Evolutionary conservation across 140 eudicot genomes (phyloP).

Genomic region (Bidens hawaiensis): DNA sequence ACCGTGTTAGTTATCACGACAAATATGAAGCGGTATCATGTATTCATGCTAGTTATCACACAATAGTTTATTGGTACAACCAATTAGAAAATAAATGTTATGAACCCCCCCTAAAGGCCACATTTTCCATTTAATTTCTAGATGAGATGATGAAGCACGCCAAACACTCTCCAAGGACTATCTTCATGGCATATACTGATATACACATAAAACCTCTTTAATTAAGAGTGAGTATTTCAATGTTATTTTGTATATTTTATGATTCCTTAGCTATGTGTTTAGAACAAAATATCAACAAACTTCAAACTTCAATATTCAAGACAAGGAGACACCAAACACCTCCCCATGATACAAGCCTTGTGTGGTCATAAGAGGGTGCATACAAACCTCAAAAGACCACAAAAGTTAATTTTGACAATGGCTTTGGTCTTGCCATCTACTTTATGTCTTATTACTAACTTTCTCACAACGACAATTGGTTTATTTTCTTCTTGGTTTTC

Average conservation of each 20-base stretch:
- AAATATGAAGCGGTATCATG: neutral
- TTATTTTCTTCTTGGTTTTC: too few species aligned
- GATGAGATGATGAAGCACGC: neutral
- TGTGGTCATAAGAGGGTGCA: constrained; percentile 15
- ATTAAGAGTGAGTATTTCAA: constrained; percentile 7
- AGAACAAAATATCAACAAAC: too few species aligned
- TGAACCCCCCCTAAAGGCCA: neutral
- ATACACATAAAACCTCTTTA: neutral
- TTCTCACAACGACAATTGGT: too few species aligned
- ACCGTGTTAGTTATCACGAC: too few species aligned
- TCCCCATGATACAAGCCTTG: constrained; percentile 7
- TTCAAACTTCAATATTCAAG: neutral
- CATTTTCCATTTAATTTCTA: neutral
- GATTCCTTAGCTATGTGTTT: too few species aligned
- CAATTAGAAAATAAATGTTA: neutral
- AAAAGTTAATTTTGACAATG: neutral
- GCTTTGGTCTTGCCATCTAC: neutral
- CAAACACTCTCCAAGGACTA: constrained; percentile 18
- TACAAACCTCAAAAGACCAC: neutral
- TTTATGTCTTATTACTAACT: neutral
- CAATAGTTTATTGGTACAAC: neutral
- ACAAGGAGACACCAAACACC: constrained; percentile 10
- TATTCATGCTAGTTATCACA: too few species aligned
- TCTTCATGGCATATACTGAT: constrained; percentile 12
- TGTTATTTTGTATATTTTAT: neutral